Conservation (phyloP, 345 rosid genomes). For the Citropsis articulata region DNA sequence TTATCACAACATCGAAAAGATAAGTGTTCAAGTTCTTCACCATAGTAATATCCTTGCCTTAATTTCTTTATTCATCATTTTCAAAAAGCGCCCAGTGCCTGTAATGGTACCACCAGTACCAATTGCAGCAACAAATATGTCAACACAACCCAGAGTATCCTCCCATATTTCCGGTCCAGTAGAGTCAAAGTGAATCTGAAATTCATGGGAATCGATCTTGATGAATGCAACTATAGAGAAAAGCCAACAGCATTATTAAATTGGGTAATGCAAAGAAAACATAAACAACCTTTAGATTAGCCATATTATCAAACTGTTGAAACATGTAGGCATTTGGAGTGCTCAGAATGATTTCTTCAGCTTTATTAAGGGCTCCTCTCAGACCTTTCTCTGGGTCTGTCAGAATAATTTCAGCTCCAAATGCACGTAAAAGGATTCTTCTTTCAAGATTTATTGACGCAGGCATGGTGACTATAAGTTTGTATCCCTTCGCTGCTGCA, state of each 20-base stretch:
- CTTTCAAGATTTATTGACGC: slow-evolving; percentile 83
- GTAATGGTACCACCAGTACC: slow-evolving; percentile 95
- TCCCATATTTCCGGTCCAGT: slow-evolving; percentile 98
- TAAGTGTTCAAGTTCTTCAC: neutral
- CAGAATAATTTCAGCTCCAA: slow-evolving; percentile 81
- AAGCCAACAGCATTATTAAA: neutral
- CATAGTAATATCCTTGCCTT: slow-evolving; percentile 39
- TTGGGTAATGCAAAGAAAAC: neutral
- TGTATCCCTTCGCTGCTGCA: slow-evolving; percentile 83
- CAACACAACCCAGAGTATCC: slow-evolving; percentile 74
- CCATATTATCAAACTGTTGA: slow-evolving; percentile 75
- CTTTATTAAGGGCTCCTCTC: slow-evolving; percentile 83
- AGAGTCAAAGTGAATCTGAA: slow-evolving; percentile 85
- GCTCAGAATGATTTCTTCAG: slow-evolving; percentile 68
- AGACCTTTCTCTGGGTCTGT: slow-evolving; percentile 88
- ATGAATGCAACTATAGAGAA: neutral
- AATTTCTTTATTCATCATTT: slow-evolving; percentile 67
- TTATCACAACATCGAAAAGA: slow-evolving; percentile 7
- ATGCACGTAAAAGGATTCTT: slow-evolving; percentile 78
- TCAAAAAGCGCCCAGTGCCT: slow-evolving; percentile 81
- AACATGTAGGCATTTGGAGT: slow-evolving; percentile 73
- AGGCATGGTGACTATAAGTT: slow-evolving; percentile 85
- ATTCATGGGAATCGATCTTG: slow-evolving; percentile 11
- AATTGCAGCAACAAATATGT: slow-evolving; percentile 78
- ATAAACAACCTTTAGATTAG: slow-evolving; percentile 60